phyloP scores from a whole-genome alignment of 306 rosid species.

The Prosopis cineraria region DNA sequence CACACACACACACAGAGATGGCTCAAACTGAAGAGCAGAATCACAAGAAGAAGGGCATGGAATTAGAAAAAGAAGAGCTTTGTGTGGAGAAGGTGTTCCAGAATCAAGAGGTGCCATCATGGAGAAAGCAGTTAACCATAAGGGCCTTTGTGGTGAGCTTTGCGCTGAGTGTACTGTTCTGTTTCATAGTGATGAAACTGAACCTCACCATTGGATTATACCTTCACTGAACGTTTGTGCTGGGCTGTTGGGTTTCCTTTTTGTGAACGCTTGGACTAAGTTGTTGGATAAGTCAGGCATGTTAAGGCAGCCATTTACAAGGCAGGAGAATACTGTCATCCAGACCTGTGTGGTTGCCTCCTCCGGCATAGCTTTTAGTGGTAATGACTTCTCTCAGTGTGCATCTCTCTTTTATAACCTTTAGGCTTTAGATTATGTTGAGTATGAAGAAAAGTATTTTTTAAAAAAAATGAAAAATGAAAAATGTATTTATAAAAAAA shows the following conservation, averaged over 20 bases:
- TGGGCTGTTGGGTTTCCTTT: slow-evolving; percentile 56
- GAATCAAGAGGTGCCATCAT: slow-evolving; percentile 50
- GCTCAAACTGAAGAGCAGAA: slow-evolving; percentile 27
- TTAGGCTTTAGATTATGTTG: too few relatives aligned
- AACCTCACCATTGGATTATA: slow-evolving; percentile 59
- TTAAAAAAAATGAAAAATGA: too few relatives aligned
- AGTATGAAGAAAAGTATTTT: too few relatives aligned
- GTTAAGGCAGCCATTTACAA: slow-evolving; percentile 56
- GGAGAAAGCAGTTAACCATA: slow-evolving; percentile 51
- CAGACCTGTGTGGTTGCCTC: slow-evolving; percentile 71
- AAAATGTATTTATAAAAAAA: too few relatives aligned
- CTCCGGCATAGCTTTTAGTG: slow-evolving; percentile 66
- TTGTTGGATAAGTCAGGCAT: slow-evolving; percentile 43
- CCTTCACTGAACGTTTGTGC: slow-evolving; percentile 66
- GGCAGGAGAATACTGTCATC: slow-evolving; percentile 66
- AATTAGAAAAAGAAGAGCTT: slow-evolving; percentile 29
- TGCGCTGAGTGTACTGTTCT: slow-evolving; percentile 44
- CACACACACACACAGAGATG: slow-evolving; percentile 39
- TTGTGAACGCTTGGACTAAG: slow-evolving; percentile 55
- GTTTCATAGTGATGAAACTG: slow-evolving; percentile 62
- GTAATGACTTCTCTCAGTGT: slow-evolving; percentile 28
- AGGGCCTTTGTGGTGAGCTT: slow-evolving; percentile 61
- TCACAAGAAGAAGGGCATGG: slow-evolving; percentile 5
- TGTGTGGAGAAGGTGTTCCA: slow-evolving; percentile 55
- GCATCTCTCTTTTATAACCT: neutral